A percentile compares a stretch with the other conserved stretches of the same genome.
These are phyloP conservation scores for Hymenoscyphus repandus DNA, from an alignment of 2,329 filamentous ascomycete genomes.

Conservation along the genomic window DNA sequence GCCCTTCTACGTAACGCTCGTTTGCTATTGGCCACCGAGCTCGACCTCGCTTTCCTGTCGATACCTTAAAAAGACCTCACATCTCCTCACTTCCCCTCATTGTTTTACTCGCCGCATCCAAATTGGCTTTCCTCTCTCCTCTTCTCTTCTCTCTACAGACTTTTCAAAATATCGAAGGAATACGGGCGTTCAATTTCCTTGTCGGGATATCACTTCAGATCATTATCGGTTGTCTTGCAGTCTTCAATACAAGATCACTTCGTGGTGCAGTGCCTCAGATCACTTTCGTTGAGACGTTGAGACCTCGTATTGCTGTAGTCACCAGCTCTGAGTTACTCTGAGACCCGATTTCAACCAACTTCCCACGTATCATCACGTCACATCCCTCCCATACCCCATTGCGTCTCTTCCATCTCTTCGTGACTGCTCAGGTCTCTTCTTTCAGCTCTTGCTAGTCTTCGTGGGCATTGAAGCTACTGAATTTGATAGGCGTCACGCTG, in stretches of 20 bases:
- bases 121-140: neutral
- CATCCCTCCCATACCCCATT: neutral
- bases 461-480: slow-evolving; percentile 26
- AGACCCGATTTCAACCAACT: neutral
- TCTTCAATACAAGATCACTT: slow-evolving; percentile 20
- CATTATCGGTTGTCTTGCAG: slow-evolving; percentile 9
- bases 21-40: neutral
- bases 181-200: neutral
- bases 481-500: slow-evolving; percentile 21
- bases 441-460: slow-evolving; percentile 20
- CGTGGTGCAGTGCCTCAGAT: slow-evolving; percentile 21
- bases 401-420: slow-evolving; percentile 11
- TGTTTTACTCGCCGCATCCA: neutral
- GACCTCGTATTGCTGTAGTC: slow-evolving; percentile 19
- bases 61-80: slow-evolving; percentile 3
- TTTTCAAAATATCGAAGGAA: neutral
- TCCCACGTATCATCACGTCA: neutral
- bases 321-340: neutral
- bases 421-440: slow-evolving; percentile 24
- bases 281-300: slow-evolving; percentile 16
- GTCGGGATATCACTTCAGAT: slow-evolving; percentile 7
- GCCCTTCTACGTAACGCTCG: neutral
- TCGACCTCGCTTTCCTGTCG: neutral
- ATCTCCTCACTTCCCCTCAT: neutral
- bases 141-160: neutral